Conservation (phyloP, 2,329 filamentous ascomycete species). For the Thelonectria rubi region DNA sequence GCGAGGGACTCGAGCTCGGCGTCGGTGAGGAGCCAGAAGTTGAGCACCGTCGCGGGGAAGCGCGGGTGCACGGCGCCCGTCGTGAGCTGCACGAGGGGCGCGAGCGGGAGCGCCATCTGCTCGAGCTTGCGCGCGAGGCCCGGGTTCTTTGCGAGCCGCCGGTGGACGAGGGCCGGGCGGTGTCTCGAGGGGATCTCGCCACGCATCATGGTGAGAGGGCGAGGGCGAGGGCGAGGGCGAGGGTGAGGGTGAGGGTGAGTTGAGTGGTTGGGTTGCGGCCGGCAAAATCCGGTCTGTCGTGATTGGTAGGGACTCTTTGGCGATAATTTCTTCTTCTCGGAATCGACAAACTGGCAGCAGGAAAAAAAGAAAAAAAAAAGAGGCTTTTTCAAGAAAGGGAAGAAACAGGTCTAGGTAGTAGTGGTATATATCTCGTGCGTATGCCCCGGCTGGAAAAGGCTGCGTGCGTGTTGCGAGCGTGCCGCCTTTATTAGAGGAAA, state of each 20-base stretch:
- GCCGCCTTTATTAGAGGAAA: not conserved
- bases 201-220: constrained; percentile 48
- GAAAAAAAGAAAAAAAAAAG: not conserved
- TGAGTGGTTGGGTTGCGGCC: not conserved
- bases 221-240: too few species aligned
- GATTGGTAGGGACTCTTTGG: constrained; percentile 4
- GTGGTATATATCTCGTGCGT: too few species aligned
- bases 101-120: constrained; percentile 72
- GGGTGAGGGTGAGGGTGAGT: constrained; percentile 12
- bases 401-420: too few species aligned
- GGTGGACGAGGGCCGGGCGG: constrained; percentile 44
- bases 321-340: not conserved
- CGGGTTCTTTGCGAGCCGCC: constrained; percentile 55
- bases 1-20: constrained; percentile 74
- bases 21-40: constrained; percentile 79
- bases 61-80: constrained; percentile 69
- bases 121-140: constrained; percentile 68
- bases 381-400: too few species aligned
- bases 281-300: not conserved
- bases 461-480: constrained; percentile 8
- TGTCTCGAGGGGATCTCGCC: constrained; percentile 46
- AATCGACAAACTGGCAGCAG: not conserved
- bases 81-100: constrained; percentile 71
- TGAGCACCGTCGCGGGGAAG: constrained; percentile 73
- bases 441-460: too few species aligned